Conservation (phyloP, 768 basidiomycete species). For the Amanita molliuscula region DNA sequence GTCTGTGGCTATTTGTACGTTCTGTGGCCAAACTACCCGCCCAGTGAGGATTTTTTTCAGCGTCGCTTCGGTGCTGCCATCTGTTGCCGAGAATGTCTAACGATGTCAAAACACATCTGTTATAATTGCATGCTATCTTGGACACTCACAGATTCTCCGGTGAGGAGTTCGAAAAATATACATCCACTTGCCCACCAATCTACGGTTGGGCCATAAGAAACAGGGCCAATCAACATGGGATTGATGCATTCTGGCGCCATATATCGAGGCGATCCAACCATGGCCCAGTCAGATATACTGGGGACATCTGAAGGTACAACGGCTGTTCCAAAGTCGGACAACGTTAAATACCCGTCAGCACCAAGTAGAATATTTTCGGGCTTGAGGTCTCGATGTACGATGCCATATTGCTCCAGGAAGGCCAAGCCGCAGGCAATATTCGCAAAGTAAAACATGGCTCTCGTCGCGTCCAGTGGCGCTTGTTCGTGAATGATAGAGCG, state of each 20-base stretch:
- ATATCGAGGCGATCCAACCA: conserved; percentile 36
- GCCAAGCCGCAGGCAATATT: conserved; percentile 42
- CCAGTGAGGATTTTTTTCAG: conserved; percentile 17
- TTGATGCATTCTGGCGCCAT: conserved; percentile 36
- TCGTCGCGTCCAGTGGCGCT: conserved; percentile 20
- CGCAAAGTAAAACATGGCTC: conserved; percentile 40
- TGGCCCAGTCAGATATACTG: conserved; percentile 16
- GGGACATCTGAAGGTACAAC: conserved; percentile 13
- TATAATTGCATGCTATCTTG: not conserved
- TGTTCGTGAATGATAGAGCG: conserved; percentile 22
- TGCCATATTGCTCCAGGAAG: conserved; percentile 31
- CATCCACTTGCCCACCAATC: conserved; percentile 52
- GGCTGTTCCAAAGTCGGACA: conserved; percentile 43
- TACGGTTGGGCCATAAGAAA: conserved; percentile 17
- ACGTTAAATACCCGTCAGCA: conserved; percentile 40
- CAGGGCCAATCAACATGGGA: conserved; percentile 9
- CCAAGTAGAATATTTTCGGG: conserved; percentile 49
- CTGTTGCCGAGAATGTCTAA: not conserved
- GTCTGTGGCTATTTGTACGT: conserved; percentile 23
- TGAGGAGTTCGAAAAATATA: conserved; percentile 43
- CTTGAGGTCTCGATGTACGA: conserved; percentile 48
- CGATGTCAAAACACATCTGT: not conserved
- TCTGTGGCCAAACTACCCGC: conserved; percentile 28
- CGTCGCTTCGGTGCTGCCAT: conserved; percentile 4
- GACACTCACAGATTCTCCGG: conserved; percentile 20